Evolutionary conservation across 306 rosid species (phyloP).

Genomic region (Begonia loranthoides): DNA sequence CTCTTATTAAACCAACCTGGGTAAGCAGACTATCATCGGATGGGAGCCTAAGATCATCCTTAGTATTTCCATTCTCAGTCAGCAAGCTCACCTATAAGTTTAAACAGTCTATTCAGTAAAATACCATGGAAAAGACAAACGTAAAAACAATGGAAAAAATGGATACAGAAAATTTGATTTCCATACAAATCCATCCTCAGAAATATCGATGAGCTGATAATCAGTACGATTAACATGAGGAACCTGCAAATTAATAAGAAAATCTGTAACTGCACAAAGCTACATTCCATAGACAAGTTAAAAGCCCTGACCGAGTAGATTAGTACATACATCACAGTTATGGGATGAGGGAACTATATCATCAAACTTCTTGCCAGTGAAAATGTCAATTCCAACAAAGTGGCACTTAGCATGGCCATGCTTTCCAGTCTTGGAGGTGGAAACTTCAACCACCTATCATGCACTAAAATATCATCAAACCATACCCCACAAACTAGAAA

Average conservation of each 20-base stretch:
- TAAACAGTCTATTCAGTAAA: neutral
- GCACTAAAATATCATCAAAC: no score
- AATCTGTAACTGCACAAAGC: neutral
- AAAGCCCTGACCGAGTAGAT: no score
- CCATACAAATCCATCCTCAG: constrained; percentile 50
- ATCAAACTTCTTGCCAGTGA: constrained; percentile 52
- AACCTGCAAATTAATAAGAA: constrained; percentile 23
- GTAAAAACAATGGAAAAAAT: neutral
- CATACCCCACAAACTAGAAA: no score
- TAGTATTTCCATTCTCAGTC: constrained; percentile 56
- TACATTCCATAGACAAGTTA: no score
- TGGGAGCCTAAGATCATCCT: constrained; percentile 40
- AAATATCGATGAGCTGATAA: constrained; percentile 29
- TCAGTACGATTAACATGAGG: constrained; percentile 71
- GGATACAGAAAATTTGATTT: no score
- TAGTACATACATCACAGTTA: constrained; percentile 51
- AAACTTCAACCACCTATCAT: constrained; percentile 18
- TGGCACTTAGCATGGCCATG: constrained; percentile 57
- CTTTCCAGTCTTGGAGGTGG: constrained; percentile 43
- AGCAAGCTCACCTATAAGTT: constrained; percentile 39
- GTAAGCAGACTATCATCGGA: constrained; percentile 44
- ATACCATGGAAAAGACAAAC: neutral
- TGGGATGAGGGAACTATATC: constrained; percentile 73
- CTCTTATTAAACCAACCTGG: constrained; percentile 24
- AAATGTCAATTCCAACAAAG: constrained; percentile 63